Evolutionary conservation across 495 filamentous ascomycete species (phyloP).

Genomic region (Hapsidospora chrysogenum): DNA sequence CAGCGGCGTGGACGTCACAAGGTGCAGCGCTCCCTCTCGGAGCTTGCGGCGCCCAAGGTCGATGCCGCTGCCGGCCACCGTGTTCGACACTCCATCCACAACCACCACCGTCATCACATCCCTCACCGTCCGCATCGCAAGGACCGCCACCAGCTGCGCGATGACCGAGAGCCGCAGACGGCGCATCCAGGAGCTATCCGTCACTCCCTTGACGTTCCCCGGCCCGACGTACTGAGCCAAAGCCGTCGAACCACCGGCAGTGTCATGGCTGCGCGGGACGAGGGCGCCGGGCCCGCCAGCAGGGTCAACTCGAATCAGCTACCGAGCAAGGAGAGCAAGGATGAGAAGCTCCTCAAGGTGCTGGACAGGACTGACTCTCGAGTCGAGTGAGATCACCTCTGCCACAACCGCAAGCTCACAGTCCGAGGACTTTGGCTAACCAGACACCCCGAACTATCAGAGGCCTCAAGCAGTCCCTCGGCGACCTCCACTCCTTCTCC

Average conservation of each 20-base stretch:
- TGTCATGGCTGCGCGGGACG: slow-evolving; percentile 15
- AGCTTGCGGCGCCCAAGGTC: slow-evolving; percentile 20
- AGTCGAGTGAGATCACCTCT: slow-evolving; percentile 18
- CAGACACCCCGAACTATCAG: no score
- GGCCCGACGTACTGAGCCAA: slow-evolving; percentile 23
- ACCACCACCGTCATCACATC: slow-evolving; percentile 24
- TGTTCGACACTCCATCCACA: slow-evolving; percentile 14
- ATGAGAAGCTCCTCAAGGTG: slow-evolving; percentile 20
- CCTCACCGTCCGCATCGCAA: slow-evolving; percentile 20
- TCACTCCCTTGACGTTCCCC: slow-evolving; percentile 18
- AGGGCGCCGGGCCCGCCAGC: slow-evolving; percentile 7
- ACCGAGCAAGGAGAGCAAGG: slow-evolving; percentile 10
- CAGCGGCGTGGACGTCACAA: slow-evolving; percentile 24
- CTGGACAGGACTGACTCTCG: slow-evolving; percentile 2
- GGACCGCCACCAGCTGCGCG: slow-evolving; percentile 17
- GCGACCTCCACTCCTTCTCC: slow-evolving; percentile 25
- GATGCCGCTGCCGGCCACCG: background rate
- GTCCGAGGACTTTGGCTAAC: no score
- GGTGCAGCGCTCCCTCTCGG: slow-evolving; percentile 30
- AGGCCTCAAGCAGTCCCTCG: slow-evolving; percentile 22
- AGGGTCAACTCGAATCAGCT: background rate
- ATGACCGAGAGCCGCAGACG: slow-evolving; percentile 15
- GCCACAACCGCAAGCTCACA: no score
- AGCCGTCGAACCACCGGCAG: slow-evolving; percentile 24
- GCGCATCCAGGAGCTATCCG: slow-evolving; percentile 11